Evolutionary conservation across 495 filamentous ascomycete genomes (phyloP).

Genomic region (Paragyromitra xinjiangensis): DNA sequence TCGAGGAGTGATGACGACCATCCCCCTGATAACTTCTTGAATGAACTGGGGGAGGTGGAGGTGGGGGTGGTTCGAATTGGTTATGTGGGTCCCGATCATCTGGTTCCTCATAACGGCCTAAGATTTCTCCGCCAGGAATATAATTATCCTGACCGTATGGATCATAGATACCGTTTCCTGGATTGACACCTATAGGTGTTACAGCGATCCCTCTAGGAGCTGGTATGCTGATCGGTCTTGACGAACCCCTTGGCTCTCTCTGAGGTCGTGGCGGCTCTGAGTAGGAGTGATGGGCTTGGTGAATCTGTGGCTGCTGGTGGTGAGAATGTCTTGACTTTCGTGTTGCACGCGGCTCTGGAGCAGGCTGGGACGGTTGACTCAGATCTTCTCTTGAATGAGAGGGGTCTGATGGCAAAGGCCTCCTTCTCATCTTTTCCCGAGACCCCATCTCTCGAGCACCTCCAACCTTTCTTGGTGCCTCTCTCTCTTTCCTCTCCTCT

Average conservation of each 20-base stretch:
- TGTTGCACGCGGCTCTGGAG: conserved; percentile 42
- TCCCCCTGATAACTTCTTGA: conserved; percentile 46
- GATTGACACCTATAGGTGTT: conserved; percentile 42
- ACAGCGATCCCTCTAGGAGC: conserved; percentile 35
- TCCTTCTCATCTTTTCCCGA: conserved; percentile 47
- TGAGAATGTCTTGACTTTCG: conserved; percentile 49
- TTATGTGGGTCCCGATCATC: conserved; percentile 42
- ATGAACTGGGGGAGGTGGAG: conserved; percentile 52
- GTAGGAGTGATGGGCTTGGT: conserved; percentile 33
- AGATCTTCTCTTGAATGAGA: conserved; percentile 43
- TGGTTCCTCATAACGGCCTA: conserved; percentile 45
- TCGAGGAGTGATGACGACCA: conserved; percentile 43
- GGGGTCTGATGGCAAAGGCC: conserved; percentile 53
- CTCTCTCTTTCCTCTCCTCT: conserved; percentile 49
- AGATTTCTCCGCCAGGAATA: conserved; percentile 41
- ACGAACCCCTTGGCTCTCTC: conserved; percentile 34
- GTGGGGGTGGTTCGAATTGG: conserved; percentile 50
- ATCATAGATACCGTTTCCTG: conserved; percentile 51
- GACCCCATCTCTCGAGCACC: conserved; percentile 55
- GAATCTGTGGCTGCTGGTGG: conserved; percentile 38
- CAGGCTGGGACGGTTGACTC: conserved; percentile 39
- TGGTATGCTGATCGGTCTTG: conserved; percentile 40
- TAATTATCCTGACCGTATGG: conserved; percentile 53
- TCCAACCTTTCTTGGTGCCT: conserved; percentile 48
- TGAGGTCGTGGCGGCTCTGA: conserved; percentile 33